Conservation (phyloP, 2,329 filamentous ascomycete species). For the Colletotrichum theobromicola region DNA sequence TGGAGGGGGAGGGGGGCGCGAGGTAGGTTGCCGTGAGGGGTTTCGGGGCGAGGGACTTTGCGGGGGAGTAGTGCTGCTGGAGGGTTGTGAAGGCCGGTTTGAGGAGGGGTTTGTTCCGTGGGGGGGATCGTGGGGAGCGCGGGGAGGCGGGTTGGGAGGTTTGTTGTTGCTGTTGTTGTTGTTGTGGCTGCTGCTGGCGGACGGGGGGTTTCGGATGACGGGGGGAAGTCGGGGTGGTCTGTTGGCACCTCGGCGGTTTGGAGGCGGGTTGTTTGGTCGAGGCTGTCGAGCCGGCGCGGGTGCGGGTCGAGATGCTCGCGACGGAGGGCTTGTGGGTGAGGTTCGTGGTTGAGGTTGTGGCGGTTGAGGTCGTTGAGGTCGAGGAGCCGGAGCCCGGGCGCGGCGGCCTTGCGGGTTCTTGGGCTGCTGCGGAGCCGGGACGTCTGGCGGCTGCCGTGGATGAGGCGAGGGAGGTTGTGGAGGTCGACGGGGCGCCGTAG, state of each 20-base stretch:
- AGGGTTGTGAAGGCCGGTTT: constrained; percentile 65
- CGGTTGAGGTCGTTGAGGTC: not conserved
- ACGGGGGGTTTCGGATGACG: constrained; percentile 32
- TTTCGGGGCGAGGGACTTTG: constrained; percentile 65
- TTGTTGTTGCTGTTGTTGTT: constrained; percentile 34
- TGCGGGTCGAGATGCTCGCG: not conserved
- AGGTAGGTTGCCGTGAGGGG: constrained; percentile 63
- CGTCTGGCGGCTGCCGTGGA: constrained; percentile 31
- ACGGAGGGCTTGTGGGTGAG: not conserved
- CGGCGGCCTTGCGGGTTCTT: not conserved
- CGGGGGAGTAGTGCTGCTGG: constrained; percentile 72
- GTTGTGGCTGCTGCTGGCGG: constrained; percentile 59
- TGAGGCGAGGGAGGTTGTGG: not conserved
- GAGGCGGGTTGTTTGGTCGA: not conserved
- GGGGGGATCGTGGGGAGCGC: constrained; percentile 1
- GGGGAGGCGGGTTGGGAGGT: not conserved
- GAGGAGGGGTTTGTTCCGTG: constrained; percentile 35
- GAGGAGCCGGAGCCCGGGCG: not conserved
- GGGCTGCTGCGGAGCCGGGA: constrained; percentile 25
- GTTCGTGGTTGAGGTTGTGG: not conserved
- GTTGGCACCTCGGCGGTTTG: not conserved
- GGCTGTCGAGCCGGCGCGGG: not conserved
- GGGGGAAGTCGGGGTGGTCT: not conserved
- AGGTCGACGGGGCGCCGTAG: constrained; percentile 1
- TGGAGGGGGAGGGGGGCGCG: constrained; percentile 63